Conservation (phyloP, 208 protist species). For the Leishmania major region DNA sequence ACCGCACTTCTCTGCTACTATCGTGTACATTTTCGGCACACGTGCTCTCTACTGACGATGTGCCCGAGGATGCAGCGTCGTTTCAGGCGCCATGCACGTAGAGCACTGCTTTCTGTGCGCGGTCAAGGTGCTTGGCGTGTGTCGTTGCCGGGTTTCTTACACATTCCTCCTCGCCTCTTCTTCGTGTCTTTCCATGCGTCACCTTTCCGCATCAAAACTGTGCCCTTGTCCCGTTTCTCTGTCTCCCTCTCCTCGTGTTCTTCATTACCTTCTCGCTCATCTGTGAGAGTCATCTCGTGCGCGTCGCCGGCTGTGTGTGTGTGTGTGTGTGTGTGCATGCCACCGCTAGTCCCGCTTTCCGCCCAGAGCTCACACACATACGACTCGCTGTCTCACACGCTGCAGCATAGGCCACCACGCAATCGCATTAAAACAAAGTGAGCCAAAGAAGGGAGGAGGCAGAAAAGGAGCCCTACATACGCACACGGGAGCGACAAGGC, state of each 20-base stretch:
- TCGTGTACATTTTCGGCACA: background rate
- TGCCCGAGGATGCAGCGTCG: background rate
- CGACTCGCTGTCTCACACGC: background rate
- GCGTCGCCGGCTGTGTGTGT: no score
- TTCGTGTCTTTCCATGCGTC: background rate
- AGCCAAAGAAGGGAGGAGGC: background rate
- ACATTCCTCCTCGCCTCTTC: constrained; percentile 10
- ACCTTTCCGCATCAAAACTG: background rate
- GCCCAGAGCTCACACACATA: background rate
- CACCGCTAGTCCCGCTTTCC: background rate
- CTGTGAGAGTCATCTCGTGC: background rate
- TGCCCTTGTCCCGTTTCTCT: background rate
- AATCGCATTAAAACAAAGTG: no score
- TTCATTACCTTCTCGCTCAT: background rate
- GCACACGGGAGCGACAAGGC: background rate
- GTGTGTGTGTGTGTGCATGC: background rate
- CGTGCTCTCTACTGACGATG: background rate
- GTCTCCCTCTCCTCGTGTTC: background rate
- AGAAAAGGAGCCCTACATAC: background rate
- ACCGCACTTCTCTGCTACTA: background rate
- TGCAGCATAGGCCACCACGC: background rate
- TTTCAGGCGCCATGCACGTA: background rate
- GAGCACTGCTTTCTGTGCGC: background rate
- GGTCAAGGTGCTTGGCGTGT: background rate
- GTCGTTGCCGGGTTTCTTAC: background rate